Base-by-base conservation (phyloP, 1,139 yeast species). In the Meyerozyma elateridarum region DNA sequence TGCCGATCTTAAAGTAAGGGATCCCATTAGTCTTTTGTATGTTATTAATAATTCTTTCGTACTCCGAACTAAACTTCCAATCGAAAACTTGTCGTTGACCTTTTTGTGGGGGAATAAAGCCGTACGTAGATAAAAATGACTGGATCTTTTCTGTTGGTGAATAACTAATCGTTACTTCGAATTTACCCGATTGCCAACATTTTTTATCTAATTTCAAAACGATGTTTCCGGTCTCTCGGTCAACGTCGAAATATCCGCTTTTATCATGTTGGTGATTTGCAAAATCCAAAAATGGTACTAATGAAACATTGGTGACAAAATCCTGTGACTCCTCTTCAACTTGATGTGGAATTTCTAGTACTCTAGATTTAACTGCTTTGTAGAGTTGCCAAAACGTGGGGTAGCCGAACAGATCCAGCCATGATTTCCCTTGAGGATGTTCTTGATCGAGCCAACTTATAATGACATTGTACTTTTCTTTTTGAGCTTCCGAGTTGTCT, bases 221-320 rank as follows among this genome's bases (percentile, higher is more conserved):
- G 3, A 79, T 59, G 35, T 76, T 83, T 2, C 59, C 53, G 3
- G 59, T 65, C 0, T 35, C 27, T 15, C 65, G 56, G 48, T 79
- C 87, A 9, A 79, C 64, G 49, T 81, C 91, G 54, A 79, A 81
- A 41, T 61, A 67, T 0, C 83, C 72, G 50, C 77, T 79, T 30
- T 59, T 55, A 5, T 39, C 22, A 25, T 52, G 56, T 28, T 55
- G 58, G 48, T 81, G 91, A 47, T 81, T 81, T 4, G 73, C 84
- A 61, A 74, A 81, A 49, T 81, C 91, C 20, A 81, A 48, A 1
- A 78, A 41, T 0, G 91, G 88, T 1, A 81, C 85, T 35, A 81
- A 51, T 0, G 85, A 70, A 0, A 77, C 64, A 33, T 73, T 68
- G 5, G 74, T 73, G 7, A 55, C 51, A 40, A 60, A 80, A 30